Evolutionary conservation across 2,329 filamentous ascomycete genomes (phyloP), one percentile per base, ranked within the genome.

Genomic region (Venturia oleaginea): DNA sequence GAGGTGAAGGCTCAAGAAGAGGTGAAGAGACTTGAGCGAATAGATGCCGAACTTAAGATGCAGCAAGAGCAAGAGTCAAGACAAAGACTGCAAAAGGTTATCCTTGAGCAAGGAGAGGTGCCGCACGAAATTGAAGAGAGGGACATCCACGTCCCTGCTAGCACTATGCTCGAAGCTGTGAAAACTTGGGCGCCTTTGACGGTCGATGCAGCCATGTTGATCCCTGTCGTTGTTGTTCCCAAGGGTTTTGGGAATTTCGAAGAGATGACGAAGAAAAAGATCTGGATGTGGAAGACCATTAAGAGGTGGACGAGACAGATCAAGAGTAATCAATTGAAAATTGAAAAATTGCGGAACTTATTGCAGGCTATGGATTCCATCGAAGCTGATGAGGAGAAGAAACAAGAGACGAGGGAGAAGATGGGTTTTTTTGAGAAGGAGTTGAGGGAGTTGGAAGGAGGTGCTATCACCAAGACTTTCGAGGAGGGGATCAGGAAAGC

Each of bases 171-270:
- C 15, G 17, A 57, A 13, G 51, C 51, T 34, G 19, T 57, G 27
- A 57, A 11, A 22, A 34, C 27, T 3, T 57, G 51, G 51, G 51
- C 51, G 15, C 51, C 51, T 5, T 34, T 32, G 24, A 34, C 51
- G 17, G 51, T 57, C n/a, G 51, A 57, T 34, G 51, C 51, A 15
- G 51, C 51, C 27, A 57, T 57, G 51, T 34, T 57, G 19, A 57
- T 57, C 10, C 51, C 51, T 3, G 8, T 34, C 4, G 15, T 57
- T 34, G 4, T 57, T 19, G 5, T 32, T 15, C 51, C 51, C 2
- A 30, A 57, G 30, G 17, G 30, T 19, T 37, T 30, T 57, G 51
- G 51, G 4, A n/a, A 34, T 27, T n/a, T 32, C 10, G 5, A 34
- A 34, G 51, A 57, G 30, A 34, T 57, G 17, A 57, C 27, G 27